These are phyloP conservation scores for Forsythia viridissima DNA, from an alignment of 257 asterid species.

Conservation along the genomic window DNA sequence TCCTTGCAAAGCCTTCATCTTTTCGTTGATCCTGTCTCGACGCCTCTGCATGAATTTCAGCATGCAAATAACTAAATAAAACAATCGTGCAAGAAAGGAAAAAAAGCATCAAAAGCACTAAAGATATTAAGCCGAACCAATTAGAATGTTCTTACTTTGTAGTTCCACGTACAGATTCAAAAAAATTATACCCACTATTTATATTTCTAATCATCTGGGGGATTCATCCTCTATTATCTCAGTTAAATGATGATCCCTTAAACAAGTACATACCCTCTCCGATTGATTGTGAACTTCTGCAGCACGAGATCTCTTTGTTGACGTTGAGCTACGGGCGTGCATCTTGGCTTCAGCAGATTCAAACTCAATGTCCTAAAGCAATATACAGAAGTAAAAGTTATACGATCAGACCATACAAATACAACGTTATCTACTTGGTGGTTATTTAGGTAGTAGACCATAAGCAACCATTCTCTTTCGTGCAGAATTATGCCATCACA, in stretches of 20 bases:
- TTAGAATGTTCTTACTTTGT: neutral
- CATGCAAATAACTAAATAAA: neutral
- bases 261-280: slow-evolving; percentile 38
- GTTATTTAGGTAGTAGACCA: neutral
- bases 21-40: slow-evolving; percentile 53
- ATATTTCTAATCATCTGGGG: neutral
- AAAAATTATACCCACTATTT: neutral
- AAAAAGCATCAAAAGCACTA: neutral
- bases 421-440: neutral
- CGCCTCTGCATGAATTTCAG: slow-evolving; percentile 43
- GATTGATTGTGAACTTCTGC: slow-evolving; percentile 54
- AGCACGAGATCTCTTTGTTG: slow-evolving; percentile 50
- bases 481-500: neutral
- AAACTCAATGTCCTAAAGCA: slow-evolving; percentile 32
- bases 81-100: neutral
- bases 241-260: neutral
- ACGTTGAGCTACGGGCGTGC: slow-evolving; percentile 27
- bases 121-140: neutral
- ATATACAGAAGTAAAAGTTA: neutral
- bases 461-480: neutral
- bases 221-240: neutral
- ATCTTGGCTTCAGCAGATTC: slow-evolving; percentile 35
- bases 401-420: neutral
- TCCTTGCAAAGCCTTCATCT: slow-evolving; percentile 51
- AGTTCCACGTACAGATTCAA: neutral